A percentile compares a stretch with the other conserved stretches of the same genome.
These are phyloP conservation scores for Musa acuminata DNA, from an alignment of 176 grass and related monocot genomes.

Conservation along the genomic window DNA sequence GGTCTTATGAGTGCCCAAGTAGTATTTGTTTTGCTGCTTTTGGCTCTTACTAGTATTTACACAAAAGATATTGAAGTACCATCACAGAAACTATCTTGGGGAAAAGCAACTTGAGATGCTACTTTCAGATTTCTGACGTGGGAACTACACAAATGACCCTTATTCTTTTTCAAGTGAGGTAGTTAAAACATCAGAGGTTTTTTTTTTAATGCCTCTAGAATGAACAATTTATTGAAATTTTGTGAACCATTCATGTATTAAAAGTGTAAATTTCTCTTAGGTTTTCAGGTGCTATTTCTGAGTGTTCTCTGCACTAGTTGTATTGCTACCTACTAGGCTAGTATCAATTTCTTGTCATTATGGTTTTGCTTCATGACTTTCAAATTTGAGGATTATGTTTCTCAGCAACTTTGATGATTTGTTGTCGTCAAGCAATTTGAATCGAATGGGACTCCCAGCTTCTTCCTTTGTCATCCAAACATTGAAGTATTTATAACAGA, in stretches of 20 bases:
- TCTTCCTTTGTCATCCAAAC: too few relatives aligned
- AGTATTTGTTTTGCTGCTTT: conserved; percentile 86
- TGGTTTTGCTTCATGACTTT: background rate
- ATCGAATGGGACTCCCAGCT: too few relatives aligned
- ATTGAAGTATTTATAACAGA: too few relatives aligned
- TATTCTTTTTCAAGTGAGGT: background rate
- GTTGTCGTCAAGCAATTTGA: background rate
- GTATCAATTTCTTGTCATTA: background rate
- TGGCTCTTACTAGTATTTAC: conserved; percentile 84
- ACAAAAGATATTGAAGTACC: conserved; percentile 74
- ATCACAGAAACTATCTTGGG: conserved; percentile 30
- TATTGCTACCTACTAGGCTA: background rate
- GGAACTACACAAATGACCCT: background rate
- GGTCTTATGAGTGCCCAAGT: conserved; percentile 90
- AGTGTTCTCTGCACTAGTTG: background rate
- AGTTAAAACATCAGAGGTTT: background rate
- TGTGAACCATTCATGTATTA: background rate
- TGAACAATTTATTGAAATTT: background rate
- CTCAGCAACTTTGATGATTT: background rate
- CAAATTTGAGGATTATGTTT: background rate
- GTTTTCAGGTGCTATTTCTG: background rate
- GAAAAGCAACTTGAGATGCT: conserved; percentile 44
- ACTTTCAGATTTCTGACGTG: background rate
- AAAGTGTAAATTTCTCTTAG: background rate
- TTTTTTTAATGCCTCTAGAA: background rate